These are phyloP conservation scores for Cystoderma amianthinum DNA, from an alignment of 768 basidiomycete genomes.

Conservation along the genomic window DNA sequence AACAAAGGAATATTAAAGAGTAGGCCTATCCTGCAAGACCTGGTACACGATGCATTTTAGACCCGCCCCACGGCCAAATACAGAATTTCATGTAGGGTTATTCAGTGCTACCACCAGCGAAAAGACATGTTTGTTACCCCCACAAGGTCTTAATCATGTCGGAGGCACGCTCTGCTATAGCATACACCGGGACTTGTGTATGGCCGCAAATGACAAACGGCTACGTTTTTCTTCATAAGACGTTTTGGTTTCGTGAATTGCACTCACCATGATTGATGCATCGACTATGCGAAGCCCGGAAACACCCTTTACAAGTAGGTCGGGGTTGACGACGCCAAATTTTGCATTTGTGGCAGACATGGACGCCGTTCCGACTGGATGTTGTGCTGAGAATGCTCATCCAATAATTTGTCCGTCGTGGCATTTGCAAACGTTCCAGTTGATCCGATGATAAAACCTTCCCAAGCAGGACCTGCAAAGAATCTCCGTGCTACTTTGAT, in stretches of 20 bases:
- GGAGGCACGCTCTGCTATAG: conserved; percentile 8
- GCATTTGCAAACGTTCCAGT: conserved; percentile 12
- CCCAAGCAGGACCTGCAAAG: conserved; percentile 13
- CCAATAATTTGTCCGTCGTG: conserved; percentile 15
- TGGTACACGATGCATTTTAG: conserved; percentile 42
- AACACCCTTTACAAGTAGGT: conserved; percentile 22
- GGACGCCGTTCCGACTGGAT: conserved; percentile 20
- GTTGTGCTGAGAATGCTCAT: conserved; percentile 10
- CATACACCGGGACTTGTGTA: conserved; percentile 9
- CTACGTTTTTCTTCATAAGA: no score
- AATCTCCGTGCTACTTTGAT: conserved; percentile 8
- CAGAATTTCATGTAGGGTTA: no score
- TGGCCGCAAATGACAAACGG: conserved; percentile 6
- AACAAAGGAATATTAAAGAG: conserved; percentile 43
- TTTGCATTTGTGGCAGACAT: conserved; percentile 16
- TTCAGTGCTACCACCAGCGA: no score
- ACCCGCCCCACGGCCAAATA: no score
- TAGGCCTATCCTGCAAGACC: conserved; percentile 54
- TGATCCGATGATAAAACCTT: conserved; percentile 11
- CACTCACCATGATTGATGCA: conserved; percentile 3
- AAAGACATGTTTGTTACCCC: no score
- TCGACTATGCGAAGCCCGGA: conserved; percentile 12
- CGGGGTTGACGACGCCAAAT: conserved; percentile 23
- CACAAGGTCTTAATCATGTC: conserved; percentile 8
- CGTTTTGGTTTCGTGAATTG: no score